Base-by-base conservation (phyloP, 768 basidiomycete genomes). In the Pleurotus salmoneostramineus region DNA sequence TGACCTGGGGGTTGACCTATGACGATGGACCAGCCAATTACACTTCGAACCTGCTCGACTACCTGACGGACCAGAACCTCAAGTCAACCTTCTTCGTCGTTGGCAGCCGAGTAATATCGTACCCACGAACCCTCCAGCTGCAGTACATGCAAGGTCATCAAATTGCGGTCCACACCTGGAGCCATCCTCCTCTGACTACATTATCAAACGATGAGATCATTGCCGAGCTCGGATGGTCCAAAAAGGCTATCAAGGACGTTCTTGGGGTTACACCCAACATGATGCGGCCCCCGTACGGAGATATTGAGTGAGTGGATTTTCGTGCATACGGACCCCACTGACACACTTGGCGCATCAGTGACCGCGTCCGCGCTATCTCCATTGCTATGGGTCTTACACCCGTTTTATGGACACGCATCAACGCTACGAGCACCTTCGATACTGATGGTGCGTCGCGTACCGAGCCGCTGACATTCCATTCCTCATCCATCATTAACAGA, bases 11-110 rank as follows among this genome's bases (percentile, higher is more conserved):
- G 56, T 65, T 80, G 46, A 83, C 82, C 6, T 85, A 85, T 65
- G 88, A 90, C 63, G 92, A 95, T 66, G 91, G 93, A 42, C 94
- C 94, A 3, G 83, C 85, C 8, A 84, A 75, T 44, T 87, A 90
- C 72, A 94, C 92, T 1, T 80, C 89, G 10, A 74, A 87, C 45
- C 79, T 96, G 6, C 75, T 95, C 60, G 67, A 78, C 55, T 94
- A 89, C 71, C 77, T 94, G 35, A 79, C 86, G 58, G 68, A 80
- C 44, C 65, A 78, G 50, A 73, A 85, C 51, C 76, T 95, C 68
- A 86, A 83, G 67, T 81, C 91, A 2, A 96, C 94, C 0, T 93
- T 95, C 79, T 96, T 94, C 70, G 81, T 85, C 60, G 89, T 94
- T 60, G 91, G 93, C 48, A 93, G 92, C 33, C 85, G 93, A 52